Evolutionary conservation across 2,329 filamentous ascomycete species (phyloP), one percentile per base, ranked within the genome.

Genomic region (Diaporthe sp.): DNA sequence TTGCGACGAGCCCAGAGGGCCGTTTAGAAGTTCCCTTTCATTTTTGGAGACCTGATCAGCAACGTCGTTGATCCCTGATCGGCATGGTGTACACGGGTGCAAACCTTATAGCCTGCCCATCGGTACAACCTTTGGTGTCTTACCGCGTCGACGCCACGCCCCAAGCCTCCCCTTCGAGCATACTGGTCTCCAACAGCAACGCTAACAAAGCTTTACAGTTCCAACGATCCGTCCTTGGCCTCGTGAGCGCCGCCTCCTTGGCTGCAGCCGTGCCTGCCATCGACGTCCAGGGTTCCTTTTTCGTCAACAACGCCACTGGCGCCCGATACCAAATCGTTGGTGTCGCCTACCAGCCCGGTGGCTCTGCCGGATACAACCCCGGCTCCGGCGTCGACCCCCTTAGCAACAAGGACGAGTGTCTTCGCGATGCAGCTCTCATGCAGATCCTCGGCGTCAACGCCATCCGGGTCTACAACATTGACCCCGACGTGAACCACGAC

Each of bases 381-480:
- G 79, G 80, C 1, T 82, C 84, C 20, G 87, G 88, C 71, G 86
- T 87, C 78, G 92, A 93, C 81, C 90, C 92, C 44, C 86, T 93
- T 47, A 92, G 90, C 80, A 83, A 93, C 81, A 85, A 85, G 73
- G 86, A 88, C 67, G 84, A 87, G 75, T 93, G 92, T 84, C 83
- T 91, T 80, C 89, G 92, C 77, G 92, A 93, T 87, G 91, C 91
- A 60, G 91, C 91, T 44, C 86, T 93, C 75, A 90, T 93, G 87
- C 91, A 94, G 85, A 84, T 87, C 72, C 86, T 93, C 73, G 91
- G 92, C 77, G 86, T 93, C 82, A 93, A 93, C 85, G 87, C 92
- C 77, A 91, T 94, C 80, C 92, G 92, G 68, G 90, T 93, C n/a
- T 93, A 93, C 86, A 93, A 93, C 85, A 83, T 93, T 77, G 88